phyloP scores from a whole-genome alignment of 2,329 filamentous ascomycete genomes.

The Nigrograna mackinnonii region DNA sequence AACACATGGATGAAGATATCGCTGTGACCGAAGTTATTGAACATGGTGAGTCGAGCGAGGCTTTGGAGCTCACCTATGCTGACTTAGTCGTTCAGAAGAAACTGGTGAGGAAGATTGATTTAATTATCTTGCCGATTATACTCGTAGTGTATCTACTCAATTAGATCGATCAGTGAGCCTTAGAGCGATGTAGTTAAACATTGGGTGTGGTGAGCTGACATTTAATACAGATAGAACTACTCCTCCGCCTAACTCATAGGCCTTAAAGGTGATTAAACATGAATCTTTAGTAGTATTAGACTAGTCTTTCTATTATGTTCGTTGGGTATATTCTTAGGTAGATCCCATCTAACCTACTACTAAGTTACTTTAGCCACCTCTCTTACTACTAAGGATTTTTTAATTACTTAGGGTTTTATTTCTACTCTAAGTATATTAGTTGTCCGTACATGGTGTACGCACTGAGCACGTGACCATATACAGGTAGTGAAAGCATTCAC shows the following conservation, averaged over 20 bases:
- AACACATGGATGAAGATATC: background rate
- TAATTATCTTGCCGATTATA: constrained; percentile 6
- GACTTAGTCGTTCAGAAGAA: constrained; percentile 62
- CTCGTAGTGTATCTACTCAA: constrained; percentile 5
- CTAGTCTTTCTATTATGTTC: constrained; percentile 14
- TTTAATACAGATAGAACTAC: constrained; percentile 40
- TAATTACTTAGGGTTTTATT: constrained; percentile 41
- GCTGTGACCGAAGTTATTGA: background rate
- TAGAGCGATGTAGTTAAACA: no score
- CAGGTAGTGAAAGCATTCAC: no score
- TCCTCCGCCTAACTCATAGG: background rate
- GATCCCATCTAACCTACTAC: constrained; percentile 59
- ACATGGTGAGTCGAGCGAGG: background rate
- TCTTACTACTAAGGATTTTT: constrained; percentile 55
- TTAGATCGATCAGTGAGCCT: constrained; percentile 4
- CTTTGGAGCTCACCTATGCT: constrained; percentile 60
- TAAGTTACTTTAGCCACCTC: constrained; percentile 54
- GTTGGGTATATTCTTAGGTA: constrained; percentile 56
- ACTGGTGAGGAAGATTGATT: constrained; percentile 5
- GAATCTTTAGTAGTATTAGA: background rate
- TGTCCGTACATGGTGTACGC: no score
- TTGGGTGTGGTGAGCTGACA: no score
- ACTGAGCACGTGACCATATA: no score
- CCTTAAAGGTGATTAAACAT: constrained; percentile 1
- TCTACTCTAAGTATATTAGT: constrained; percentile 50